These are phyloP conservation scores for Ceratobasidium sp. DNA, from an alignment of 1,284 basidiomycete genomes.

Conservation along the genomic window DNA sequence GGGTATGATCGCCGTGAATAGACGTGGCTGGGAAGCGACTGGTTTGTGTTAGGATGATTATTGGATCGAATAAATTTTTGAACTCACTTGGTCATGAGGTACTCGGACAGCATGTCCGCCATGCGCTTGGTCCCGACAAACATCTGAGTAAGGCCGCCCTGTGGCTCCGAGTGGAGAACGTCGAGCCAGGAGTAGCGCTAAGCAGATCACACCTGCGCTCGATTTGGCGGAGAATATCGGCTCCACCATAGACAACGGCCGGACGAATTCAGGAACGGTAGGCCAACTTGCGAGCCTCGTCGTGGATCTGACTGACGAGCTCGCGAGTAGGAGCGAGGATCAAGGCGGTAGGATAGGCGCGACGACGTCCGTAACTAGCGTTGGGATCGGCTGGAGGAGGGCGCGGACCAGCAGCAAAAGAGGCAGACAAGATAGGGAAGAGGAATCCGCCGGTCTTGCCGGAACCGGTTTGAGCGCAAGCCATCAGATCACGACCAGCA, in stretches of 20 bases:
- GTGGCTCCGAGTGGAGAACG: constrained; percentile 80
- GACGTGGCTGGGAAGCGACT: constrained; percentile 90
- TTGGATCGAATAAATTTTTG: background rate
- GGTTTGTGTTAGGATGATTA: background rate
- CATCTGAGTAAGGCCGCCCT: constrained; percentile 88
- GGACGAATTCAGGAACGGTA: constrained; percentile 99
- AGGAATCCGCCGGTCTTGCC: constrained; percentile 99
- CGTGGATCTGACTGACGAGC: constrained; percentile 99
- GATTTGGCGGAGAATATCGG: constrained; percentile 95
- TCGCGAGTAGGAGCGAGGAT: constrained; percentile 98
- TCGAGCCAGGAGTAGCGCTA: constrained; percentile 99
- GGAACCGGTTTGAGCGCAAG: constrained; percentile 99
- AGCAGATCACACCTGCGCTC: constrained; percentile 98
- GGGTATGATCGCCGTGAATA: constrained; percentile 98
- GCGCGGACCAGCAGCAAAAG: constrained; percentile 87
- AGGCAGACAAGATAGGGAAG: constrained; percentile 98
- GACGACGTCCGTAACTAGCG: constrained; percentile 77
- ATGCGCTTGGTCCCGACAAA: constrained; percentile 99
- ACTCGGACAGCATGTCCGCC: constrained; percentile 98
- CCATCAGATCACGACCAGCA: constrained; percentile 94
- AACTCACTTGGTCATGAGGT: constrained; percentile 74
- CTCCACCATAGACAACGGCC: constrained; percentile 99
- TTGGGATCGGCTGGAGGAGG: constrained; percentile 70
- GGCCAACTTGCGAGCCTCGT: constrained; percentile 98
- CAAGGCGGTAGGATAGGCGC: constrained; percentile 95